Evolutionary conservation across 441 rosid genomes (phyloP), one percentile per base, ranked within the genome.

Genomic region (Geranium incanum): DNA sequence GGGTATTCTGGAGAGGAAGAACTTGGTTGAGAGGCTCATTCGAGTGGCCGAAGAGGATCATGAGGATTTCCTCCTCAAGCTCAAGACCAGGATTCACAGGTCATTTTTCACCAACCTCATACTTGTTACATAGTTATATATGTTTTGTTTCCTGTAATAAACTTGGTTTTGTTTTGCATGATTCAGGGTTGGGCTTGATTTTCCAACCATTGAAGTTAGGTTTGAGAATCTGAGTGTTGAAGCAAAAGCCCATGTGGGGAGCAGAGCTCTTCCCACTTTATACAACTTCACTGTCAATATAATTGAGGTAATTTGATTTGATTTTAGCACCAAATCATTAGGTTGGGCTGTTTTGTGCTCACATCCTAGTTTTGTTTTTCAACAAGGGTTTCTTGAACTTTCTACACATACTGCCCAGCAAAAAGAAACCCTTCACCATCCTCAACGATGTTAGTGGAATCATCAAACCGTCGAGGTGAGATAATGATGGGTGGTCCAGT

Each of bases 391-490:
- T n/a, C n/a, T n/a, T n/a, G n/a, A n/a, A n/a, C n/a, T n/a, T n/a
- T n/a, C n/a, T n/a, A n/a, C 89, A 79, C 23, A 68, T 91, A 70
- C 70, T 87, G 74, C 81, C 85, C 3, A 91, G 80, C 76, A 80
- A 71, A 69, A 92, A 87, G 84, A 83, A 71, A 71, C 84, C 70
- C 33, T 63, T 87, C 60, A 71, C 83, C 28, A 84, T 92, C 72
- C 92, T 88, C 18, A 75, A 85, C 5, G 87, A 89, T 69, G 84
- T 86, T 67, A 87, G 86, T 19, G 96, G 97, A 48, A 77, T 89
- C 69, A 73, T 92, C 72, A 88, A 83, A 70, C 94, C 97, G 9
- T 74, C 84, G 62, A 87, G 89, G 90, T 84, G 67, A 67, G 67
- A 9, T 36, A 13, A 43, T 6, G 12, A 7, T 7, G 1, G 1